Base-by-base conservation (phyloP, 2,329 filamentous ascomycete genomes). In the Anisogramma anomala region DNA sequence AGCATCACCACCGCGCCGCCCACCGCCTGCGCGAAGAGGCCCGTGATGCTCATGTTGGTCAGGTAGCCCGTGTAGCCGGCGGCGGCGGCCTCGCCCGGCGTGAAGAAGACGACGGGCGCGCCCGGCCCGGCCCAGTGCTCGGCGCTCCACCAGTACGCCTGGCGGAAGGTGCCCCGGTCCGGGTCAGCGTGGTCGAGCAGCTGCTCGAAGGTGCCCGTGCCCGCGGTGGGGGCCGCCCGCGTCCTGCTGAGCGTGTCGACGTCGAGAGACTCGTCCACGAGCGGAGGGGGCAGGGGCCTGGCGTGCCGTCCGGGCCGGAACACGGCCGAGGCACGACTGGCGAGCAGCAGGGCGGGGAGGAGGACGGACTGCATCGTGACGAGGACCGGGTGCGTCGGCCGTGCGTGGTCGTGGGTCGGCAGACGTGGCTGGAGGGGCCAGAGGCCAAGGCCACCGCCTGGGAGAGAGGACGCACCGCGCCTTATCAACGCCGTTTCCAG, bases 121-220 rank as follows among this genome's bases (percentile, higher is more conserved):
- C 60, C 58, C 1, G 62, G 57, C 0, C 63, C 63, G n/a, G 56
- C 55, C 58, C 60, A 66, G 55, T 48, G 62, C 49, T 64, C 47
- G 11, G 57, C 53, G 39, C 56, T 59, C 39, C 58, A 66, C 63
- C 63, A 66, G 50, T 55, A 65, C 23, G 60, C 53, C 53, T 66
- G 62, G 48, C 52, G 48, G 44, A 66, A 66, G 27, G 62, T 66
- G 43, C 63, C 63, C 26, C 58, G 57, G 11, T 50, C 49, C n/a
- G 62, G 58, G 44, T 64, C 54, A 31, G 49, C 34, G 55, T 66
- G 64, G 50, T 66, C 61, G 34, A 66, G 49, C 25, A 62, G 55
- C 57, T 66, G 64, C 48, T 62, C 53, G 39, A 66, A 66, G 17
- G 51, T 55, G 36, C 52, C 53, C 50, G 50, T 55, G 39, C 56